Evolutionary conservation across 352 stramenopile genomes (phyloP).

Genomic region (Phytophthora crassamura): DNA sequence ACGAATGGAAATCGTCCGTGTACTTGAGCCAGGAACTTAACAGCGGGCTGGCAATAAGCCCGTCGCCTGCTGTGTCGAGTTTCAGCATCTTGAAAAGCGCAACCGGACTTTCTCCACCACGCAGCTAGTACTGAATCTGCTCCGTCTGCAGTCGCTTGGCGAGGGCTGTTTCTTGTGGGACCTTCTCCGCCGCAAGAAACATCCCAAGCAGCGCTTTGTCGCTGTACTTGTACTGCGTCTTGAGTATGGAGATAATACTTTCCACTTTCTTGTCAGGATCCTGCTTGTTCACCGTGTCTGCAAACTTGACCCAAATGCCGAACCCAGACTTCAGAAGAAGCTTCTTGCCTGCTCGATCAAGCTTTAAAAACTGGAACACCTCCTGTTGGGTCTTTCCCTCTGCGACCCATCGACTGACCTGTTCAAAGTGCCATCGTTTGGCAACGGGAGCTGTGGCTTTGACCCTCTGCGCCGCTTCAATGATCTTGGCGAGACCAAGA

Average conservation of each 20-base stretch:
- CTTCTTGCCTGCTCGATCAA: background rate
- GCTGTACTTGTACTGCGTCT: too few relatives aligned
- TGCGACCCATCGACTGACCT: background rate
- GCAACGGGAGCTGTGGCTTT: background rate
- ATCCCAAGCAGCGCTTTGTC: too few relatives aligned
- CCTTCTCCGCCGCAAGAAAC: too few relatives aligned
- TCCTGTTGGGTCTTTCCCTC: background rate
- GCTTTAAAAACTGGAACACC: background rate
- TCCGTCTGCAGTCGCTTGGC: background rate
- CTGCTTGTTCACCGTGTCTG: too few relatives aligned
- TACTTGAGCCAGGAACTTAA: too few relatives aligned
- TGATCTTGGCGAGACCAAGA: slow-evolving; percentile 18
- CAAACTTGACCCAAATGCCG: background rate
- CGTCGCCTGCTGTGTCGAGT: too few relatives aligned
- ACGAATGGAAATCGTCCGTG: background rate
- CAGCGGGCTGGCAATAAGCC: too few relatives aligned
- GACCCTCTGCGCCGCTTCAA: slow-evolving; percentile 13
- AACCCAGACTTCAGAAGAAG: background rate
- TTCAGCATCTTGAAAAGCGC: too few relatives aligned
- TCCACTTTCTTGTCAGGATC: too few relatives aligned
- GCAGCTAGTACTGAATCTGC: background rate
- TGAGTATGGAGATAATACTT: too few relatives aligned
- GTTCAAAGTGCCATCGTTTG: background rate
- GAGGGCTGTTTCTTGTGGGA: background rate
- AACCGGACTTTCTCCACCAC: too few relatives aligned